These are phyloP conservation scores for Yamadazyma laniorum DNA, from an alignment of 805 yeast species.

Conservation along the genomic window DNA sequence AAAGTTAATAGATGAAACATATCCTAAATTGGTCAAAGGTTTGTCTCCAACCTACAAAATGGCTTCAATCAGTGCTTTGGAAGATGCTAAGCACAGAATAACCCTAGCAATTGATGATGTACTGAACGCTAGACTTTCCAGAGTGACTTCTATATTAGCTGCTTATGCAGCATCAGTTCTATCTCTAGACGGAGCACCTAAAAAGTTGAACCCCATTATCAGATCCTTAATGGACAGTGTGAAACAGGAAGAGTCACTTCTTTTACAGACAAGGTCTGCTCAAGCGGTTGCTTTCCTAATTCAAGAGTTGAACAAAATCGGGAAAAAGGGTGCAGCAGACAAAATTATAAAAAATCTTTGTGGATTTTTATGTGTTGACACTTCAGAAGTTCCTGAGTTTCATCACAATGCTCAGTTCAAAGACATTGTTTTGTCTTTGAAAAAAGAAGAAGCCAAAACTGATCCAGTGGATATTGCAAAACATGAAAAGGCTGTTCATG, in stretches of 20 bases:
- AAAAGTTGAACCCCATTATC: slow-evolving; percentile 84
- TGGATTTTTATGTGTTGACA: slow-evolving; percentile 92
- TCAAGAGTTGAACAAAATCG: slow-evolving; percentile 50
- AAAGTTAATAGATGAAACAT: slow-evolving; percentile 59
- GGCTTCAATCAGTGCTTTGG: slow-evolving; percentile 66
- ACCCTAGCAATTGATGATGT: slow-evolving; percentile 68
- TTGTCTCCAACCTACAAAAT: slow-evolving; percentile 71
- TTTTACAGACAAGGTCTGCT: slow-evolving; percentile 73
- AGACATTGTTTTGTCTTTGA: slow-evolving; percentile 65
- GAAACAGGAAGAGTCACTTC: slow-evolving; percentile 65
- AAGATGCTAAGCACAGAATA: slow-evolving; percentile 74
- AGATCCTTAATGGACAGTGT: slow-evolving; percentile 90
- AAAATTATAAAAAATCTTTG: slow-evolving; percentile 88
- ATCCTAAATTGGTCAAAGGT: slow-evolving; percentile 58
- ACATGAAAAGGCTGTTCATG: slow-evolving; percentile 61
- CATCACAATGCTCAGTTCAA: slow-evolving; percentile 55
- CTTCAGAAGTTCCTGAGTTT: slow-evolving; percentile 94
- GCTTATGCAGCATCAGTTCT: slow-evolving; percentile 75
- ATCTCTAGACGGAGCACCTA: slow-evolving; percentile 66
- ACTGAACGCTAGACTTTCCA: slow-evolving; percentile 44
- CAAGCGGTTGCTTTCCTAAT: slow-evolving; percentile 64
- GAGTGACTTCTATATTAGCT: slow-evolving; percentile 64
- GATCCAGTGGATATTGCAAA: slow-evolving; percentile 61
- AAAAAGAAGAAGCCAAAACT: slow-evolving; percentile 70
- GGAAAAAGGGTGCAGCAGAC: slow-evolving; percentile 75